phyloP scores from a whole-genome alignment of 768 basidiomycete genomes.

The Coprinellus micaceus region DNA sequence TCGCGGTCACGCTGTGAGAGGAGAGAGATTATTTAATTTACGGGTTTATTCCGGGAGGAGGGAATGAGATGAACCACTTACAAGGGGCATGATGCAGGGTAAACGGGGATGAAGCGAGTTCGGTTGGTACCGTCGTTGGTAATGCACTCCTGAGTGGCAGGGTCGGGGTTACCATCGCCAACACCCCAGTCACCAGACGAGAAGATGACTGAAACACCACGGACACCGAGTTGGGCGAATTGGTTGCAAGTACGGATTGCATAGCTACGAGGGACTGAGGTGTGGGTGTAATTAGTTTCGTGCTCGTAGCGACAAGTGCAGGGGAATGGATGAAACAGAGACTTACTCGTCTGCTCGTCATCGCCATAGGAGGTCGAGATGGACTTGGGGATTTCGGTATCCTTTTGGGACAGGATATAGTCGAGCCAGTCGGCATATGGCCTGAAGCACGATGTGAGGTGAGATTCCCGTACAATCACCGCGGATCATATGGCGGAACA shows the following conservation, averaged over 20 bases:
- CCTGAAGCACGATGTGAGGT: constrained; percentile 1
- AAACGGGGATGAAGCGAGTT: constrained; percentile 52
- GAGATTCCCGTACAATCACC: neutral
- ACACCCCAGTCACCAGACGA: constrained; percentile 68
- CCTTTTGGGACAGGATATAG: constrained; percentile 42
- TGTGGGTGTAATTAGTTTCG: neutral
- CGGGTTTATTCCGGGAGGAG: neutral
- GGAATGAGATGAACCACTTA: neutral
- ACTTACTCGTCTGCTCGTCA: constrained; percentile 61
- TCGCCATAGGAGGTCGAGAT: constrained; percentile 76
- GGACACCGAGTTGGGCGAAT: constrained; percentile 63
- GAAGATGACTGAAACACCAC: constrained; percentile 71
- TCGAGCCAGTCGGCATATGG: constrained; percentile 49
- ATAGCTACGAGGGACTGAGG: constrained; percentile 50
- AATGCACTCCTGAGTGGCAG: constrained; percentile 49
- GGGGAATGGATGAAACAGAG: neutral
- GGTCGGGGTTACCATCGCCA: constrained; percentile 57
- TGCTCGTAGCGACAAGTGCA: neutral
- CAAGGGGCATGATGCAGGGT: constrained; percentile 46
- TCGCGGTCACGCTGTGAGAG: constrained; percentile 58
- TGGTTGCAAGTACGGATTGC: constrained; percentile 53
- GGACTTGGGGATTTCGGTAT: constrained; percentile 42
- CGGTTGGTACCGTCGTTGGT: constrained; percentile 56
- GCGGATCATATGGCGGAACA: neutral
- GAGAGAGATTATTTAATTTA: neutral